These are phyloP conservation scores for Somion occarium DNA, from an alignment of 1,284 basidiomycete genomes.

Conservation along the genomic window DNA sequence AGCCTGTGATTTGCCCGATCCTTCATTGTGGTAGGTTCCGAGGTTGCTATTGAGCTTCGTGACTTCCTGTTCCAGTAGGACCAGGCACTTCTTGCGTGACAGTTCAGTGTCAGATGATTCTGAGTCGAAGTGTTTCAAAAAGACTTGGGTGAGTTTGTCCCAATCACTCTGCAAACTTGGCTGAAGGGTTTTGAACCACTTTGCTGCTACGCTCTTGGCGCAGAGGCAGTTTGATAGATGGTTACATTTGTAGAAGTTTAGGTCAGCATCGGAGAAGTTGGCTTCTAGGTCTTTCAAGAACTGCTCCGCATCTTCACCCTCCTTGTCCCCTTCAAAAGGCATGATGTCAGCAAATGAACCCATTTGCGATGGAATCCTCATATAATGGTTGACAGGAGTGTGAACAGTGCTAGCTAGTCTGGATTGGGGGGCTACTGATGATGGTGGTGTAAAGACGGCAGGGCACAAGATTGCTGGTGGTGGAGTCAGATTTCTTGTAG, in stretches of 20 bases:
- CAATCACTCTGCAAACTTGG: neutral
- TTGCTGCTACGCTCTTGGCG: slow-evolving; percentile 1
- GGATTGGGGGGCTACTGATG: too few species aligned
- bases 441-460: too few species aligned
- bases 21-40: neutral
- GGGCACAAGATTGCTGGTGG: too few species aligned
- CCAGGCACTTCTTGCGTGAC: neutral
- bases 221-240: neutral
- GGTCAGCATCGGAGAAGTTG: neutral
- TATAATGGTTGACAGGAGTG: too few species aligned
- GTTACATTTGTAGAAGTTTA: neutral
- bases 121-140: neutral
- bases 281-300: neutral
- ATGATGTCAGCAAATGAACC: neutral
- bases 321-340: neutral
- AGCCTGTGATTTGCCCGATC: neutral
- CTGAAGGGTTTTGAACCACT: slow-evolving; percentile 1
- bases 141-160: neutral
- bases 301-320: neutral
- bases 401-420: too few species aligned
- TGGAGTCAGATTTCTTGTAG: too few species aligned
- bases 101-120: neutral
- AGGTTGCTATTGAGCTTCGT: neutral
- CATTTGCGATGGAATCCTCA: too few species aligned
- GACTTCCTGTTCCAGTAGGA: neutral